phyloP scores from a whole-genome alignment of 2,329 filamentous ascomycete genomes.

The Alternaria arbusti region DNA sequence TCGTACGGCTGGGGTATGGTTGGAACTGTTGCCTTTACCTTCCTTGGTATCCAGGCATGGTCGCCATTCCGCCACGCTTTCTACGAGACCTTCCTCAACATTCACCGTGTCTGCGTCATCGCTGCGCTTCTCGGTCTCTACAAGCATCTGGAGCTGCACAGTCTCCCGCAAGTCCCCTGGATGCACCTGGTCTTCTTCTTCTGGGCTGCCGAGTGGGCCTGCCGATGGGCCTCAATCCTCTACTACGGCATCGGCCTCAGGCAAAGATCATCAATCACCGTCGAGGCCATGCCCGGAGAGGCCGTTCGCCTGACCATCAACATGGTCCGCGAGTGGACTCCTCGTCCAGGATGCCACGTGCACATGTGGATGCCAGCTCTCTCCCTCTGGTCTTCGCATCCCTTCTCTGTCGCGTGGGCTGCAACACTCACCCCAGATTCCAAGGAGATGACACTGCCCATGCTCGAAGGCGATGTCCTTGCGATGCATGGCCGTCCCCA shows the following conservation, averaged over 20 bases:
- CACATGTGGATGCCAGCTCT: slow-evolving; percentile 64
- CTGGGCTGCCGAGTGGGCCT: slow-evolving; percentile 72
- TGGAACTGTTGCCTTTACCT: slow-evolving; percentile 64
- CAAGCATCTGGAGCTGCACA: slow-evolving; percentile 75
- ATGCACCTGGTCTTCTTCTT: slow-evolving; percentile 75
- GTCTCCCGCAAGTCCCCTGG: slow-evolving; percentile 73
- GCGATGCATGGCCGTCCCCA: slow-evolving; percentile 24
- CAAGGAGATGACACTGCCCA: slow-evolving; percentile 45
- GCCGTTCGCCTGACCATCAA: slow-evolving; percentile 67
- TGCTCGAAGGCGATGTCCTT: slow-evolving; percentile 37
- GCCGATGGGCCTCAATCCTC: slow-evolving; percentile 56
- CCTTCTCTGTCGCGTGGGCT: slow-evolving; percentile 59
- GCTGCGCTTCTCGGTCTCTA: slow-evolving; percentile 74
- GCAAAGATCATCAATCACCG: slow-evolving; percentile 59
- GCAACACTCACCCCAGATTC: slow-evolving; percentile 40
- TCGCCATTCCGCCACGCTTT: slow-evolving; percentile 90
- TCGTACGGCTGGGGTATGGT: slow-evolving; percentile 72
- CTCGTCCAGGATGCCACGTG: slow-evolving; percentile 64
- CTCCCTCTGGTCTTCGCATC: slow-evolving; percentile 53
- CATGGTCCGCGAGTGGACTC: slow-evolving; percentile 60
- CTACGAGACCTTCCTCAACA: slow-evolving; percentile 93
- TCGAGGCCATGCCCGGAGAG: slow-evolving; percentile 66
- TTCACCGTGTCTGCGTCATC: slow-evolving; percentile 79
- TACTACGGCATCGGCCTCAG: slow-evolving; percentile 62
- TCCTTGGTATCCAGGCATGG: slow-evolving; percentile 73